A percentile compares a stretch with the other conserved stretches of the same genome.
phyloP scores from a whole-genome alignment of 176 grass and related monocot species.

The Hordeum vulgare region DNA sequence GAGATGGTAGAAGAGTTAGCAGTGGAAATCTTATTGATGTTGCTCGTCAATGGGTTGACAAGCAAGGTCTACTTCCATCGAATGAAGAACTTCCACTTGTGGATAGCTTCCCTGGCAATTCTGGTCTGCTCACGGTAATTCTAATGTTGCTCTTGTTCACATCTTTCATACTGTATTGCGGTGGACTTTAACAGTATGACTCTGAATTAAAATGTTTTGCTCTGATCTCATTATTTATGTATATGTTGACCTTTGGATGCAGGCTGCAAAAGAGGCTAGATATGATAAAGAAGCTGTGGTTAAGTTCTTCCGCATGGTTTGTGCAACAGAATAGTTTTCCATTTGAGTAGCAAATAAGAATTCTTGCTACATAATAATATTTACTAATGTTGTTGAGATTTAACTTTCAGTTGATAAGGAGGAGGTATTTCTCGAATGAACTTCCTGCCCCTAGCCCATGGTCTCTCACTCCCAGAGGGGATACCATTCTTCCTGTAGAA shows the following conservation, averaged over 20 bases:
- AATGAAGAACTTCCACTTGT: conserved; percentile 81
- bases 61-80: conserved; percentile 78
- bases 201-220: not conserved
- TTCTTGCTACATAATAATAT: not conserved
- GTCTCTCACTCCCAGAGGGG: conserved; percentile 48
- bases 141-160: not conserved
- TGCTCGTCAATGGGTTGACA: conserved; percentile 97
- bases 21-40: conserved; percentile 99
- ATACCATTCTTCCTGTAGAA: conserved; percentile 52
- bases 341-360: conserved; percentile 1
- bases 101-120: conserved; percentile 89
- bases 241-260: conserved; percentile 40
- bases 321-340: conserved; percentile 22
- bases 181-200: not conserved
- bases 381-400: conserved; percentile 17
- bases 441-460: conserved; percentile 66
- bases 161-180: conserved; percentile 6
- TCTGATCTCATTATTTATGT: not conserved
- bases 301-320: conserved; percentile 94
- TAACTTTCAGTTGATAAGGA: conserved; percentile 88
- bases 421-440: conserved; percentile 92
- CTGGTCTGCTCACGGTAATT: conserved; percentile 76
- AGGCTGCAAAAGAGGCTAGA: conserved; percentile 93
- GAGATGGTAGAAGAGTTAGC: conserved; percentile 79
- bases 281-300: conserved; percentile 94